Percentiles rank a stretch among this genome's conserved stretches.
These are phyloP conservation scores for Haplographium delicatum DNA, from an alignment of 495 filamentous ascomycete species.

Conservation along the genomic window DNA sequence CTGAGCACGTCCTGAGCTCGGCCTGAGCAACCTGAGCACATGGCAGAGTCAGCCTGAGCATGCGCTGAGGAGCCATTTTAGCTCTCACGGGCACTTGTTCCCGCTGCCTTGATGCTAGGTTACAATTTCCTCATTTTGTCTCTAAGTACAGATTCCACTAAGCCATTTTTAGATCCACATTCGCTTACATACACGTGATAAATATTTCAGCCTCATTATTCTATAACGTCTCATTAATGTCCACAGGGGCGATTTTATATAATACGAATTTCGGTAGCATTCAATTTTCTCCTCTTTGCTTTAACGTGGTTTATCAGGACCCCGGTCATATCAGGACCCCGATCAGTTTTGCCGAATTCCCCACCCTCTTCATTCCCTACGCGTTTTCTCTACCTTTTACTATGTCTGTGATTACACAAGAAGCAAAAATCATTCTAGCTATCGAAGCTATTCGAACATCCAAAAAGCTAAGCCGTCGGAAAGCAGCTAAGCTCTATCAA, in stretches of 20 bases:
- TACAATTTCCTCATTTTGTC: neutral
- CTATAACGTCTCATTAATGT: constrained; percentile 20
- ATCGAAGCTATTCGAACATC: too few relatives aligned
- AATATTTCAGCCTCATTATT: constrained; percentile 14
- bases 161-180: constrained; percentile 12
- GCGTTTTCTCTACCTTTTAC: too few relatives aligned
- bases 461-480: too few relatives aligned
- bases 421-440: too few relatives aligned
- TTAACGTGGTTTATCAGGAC: neutral
- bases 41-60: constrained; percentile 13
- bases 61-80: constrained; percentile 8
- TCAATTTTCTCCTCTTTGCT: constrained; percentile 15
- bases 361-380: too few relatives aligned
- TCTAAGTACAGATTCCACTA: neutral
- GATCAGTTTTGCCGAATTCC: too few relatives aligned
- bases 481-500: too few relatives aligned
- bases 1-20: neutral
- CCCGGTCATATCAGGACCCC: too few relatives aligned
- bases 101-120: neutral
- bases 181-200: constrained; percentile 13
- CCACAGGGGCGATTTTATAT: constrained; percentile 12
- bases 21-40: constrained; percentile 7
- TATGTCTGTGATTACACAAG: too few relatives aligned
- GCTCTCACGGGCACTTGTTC: neutral
- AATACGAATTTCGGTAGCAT: constrained; percentile 15